Conservation (phyloP, 768 basidiomycete species). For the Tylopilus sp. region DNA sequence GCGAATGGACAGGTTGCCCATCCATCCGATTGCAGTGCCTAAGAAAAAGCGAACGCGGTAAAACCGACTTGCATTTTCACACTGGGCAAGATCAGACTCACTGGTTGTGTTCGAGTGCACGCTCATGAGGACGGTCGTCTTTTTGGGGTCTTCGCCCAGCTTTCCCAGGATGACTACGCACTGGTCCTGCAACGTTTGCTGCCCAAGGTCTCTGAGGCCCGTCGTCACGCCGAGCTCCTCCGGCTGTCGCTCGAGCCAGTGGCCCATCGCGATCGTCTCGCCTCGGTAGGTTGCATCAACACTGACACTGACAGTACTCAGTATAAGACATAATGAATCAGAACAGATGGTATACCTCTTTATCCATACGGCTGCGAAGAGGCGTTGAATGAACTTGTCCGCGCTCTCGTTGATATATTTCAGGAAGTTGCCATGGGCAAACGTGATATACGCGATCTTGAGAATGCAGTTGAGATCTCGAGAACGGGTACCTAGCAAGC, state of each 20-base stretch:
- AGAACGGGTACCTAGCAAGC: no score
- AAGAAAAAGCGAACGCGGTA: background rate
- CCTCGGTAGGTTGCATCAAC: conserved; percentile 68
- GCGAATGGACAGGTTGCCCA: conserved; percentile 88
- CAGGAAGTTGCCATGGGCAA: conserved; percentile 32
- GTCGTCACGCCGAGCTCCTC: conserved; percentile 77
- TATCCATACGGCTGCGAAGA: conserved; percentile 79
- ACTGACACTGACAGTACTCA: conserved; percentile 49
- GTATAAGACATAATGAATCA: background rate
- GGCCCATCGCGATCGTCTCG: conserved; percentile 83
- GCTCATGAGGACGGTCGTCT: conserved; percentile 92
- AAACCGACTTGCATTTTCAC: no score
- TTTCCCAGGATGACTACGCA: conserved; percentile 71
- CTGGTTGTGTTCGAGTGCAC: conserved; percentile 97
- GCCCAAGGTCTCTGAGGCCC: conserved; percentile 70
- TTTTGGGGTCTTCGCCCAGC: conserved; percentile 55
- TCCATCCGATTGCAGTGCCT: conserved; percentile 60
- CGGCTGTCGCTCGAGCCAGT: conserved; percentile 75
- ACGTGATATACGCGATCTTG: conserved; percentile 24
- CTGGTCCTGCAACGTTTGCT: conserved; percentile 68
- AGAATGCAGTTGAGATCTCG: no score
- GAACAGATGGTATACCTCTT: conserved; percentile 48
- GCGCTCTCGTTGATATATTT: conserved; percentile 69
- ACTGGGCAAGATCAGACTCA: no score
- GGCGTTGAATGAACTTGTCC: conserved; percentile 70